Conservation (phyloP, 495 filamentous ascomycete species). For the Aspergillus bertholletiae region DNA sequence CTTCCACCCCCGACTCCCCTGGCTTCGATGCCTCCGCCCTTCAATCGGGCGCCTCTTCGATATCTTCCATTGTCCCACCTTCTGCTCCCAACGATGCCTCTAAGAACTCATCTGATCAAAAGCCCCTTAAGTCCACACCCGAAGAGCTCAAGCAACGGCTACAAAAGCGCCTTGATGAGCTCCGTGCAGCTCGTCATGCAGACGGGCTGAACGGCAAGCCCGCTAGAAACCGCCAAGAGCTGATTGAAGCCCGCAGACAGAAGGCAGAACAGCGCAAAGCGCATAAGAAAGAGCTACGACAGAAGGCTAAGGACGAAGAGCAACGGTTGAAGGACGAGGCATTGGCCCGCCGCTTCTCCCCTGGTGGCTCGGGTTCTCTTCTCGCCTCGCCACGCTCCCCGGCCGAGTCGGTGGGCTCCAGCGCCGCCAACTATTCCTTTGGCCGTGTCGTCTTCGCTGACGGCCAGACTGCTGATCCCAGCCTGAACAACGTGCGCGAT, state of each 20-base stretch:
- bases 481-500: constrained; percentile 57
- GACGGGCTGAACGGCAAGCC: constrained; percentile 75
- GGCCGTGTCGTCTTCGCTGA: constrained; percentile 83
- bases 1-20: constrained; percentile 58
- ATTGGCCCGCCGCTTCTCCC: constrained; percentile 53
- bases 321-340: constrained; percentile 64
- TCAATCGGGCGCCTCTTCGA: constrained; percentile 65
- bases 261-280: constrained; percentile 82
- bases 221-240: constrained; percentile 77
- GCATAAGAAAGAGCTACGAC: constrained; percentile 78
- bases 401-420: constrained; percentile 38
- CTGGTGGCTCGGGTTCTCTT: constrained; percentile 51
- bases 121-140: constrained; percentile 53
- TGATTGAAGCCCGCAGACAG: constrained; percentile 81
- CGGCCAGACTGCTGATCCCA: constrained; percentile 69
- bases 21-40: constrained; percentile 57
- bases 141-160: constrained; percentile 71
- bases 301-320: constrained; percentile 72
- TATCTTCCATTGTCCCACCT: constrained; percentile 64
- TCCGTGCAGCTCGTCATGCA: constrained; percentile 78
- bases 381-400: constrained; percentile 52
- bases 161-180: constrained; percentile 72
- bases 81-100: constrained; percentile 34
- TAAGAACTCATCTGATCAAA: constrained; percentile 29
- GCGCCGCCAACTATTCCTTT: constrained; percentile 77